Conservation (phyloP, 75 land plant genomes). For the Cupressus sempervirens region DNA sequence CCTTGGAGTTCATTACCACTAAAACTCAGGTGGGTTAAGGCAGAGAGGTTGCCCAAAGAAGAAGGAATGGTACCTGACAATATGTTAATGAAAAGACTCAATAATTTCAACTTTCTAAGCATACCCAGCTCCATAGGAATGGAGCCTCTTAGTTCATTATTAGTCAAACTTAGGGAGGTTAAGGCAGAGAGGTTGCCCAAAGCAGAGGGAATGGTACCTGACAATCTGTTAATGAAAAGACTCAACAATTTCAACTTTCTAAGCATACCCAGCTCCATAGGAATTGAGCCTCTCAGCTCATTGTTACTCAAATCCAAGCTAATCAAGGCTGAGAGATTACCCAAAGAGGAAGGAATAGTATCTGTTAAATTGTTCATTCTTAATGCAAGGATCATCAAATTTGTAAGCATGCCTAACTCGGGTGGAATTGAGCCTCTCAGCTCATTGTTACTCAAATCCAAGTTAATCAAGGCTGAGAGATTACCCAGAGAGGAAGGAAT, state of each 20-base stretch:
- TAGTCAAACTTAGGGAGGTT: conserved; percentile 28
- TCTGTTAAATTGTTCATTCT: conserved; percentile 16
- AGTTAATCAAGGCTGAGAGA: conserved; percentile 3
- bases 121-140: conserved; percentile 23
- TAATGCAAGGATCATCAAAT: conserved; percentile 1
- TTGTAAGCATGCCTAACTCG: neutral
- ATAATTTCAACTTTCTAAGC: conserved; percentile 12
- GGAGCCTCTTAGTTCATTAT: conserved; percentile 15
- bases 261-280: conserved; percentile 17
- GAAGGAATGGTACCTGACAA: conserved; percentile 70
- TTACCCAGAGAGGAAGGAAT: conserved; percentile 20
- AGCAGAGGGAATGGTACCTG: conserved; percentile 61
- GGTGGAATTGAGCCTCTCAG: conserved; percentile 26
- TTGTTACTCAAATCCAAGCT: conserved; percentile 11
- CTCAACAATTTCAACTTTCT: conserved; percentile 27
- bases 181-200: conserved; percentile 39
- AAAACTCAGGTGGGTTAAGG: conserved; percentile 34
- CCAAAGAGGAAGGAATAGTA: conserved; percentile 17
- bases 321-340: conserved; percentile 8
- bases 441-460: conserved; percentile 11
- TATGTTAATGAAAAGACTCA: conserved; percentile 57
- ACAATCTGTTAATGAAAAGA: conserved; percentile 53
- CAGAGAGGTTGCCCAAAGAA: conserved; percentile 30
- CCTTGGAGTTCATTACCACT: conserved; percentile 49
- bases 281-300: conserved; percentile 18